Evolutionary conservation across 2,329 filamentous ascomycete genomes (phyloP).

Genomic region (Apiospora hydei): DNA sequence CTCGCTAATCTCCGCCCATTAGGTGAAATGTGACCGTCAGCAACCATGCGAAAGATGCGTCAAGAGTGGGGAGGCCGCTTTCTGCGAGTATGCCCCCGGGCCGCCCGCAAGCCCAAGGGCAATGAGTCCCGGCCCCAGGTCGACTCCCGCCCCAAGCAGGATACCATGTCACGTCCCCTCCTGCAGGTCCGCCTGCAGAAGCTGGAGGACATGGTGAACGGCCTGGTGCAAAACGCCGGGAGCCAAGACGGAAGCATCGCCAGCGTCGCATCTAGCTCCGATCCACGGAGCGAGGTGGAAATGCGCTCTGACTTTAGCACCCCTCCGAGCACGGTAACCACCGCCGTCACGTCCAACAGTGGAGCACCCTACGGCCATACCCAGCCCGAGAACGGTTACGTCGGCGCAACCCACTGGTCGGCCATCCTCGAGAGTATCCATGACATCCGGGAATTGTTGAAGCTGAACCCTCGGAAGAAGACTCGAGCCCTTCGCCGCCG

Average conservation of each 20-base stretch:
- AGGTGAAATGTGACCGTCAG: slow-evolving; percentile 49
- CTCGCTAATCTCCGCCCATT: slow-evolving; percentile 23
- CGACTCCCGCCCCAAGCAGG: slow-evolving; percentile 37
- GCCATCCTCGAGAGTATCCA: slow-evolving; percentile 47
- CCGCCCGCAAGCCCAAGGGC: slow-evolving; percentile 41
- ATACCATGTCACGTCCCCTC: slow-evolving; percentile 41
- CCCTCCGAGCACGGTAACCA: slow-evolving; percentile 33
- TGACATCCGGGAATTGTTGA: slow-evolving; percentile 44
- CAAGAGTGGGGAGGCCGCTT: slow-evolving; percentile 45
- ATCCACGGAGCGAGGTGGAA: slow-evolving; percentile 38
- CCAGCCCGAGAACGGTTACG: slow-evolving; percentile 40
- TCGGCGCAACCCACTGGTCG: slow-evolving; percentile 45
- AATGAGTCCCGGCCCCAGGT: slow-evolving; percentile 41
- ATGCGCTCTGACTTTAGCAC: slow-evolving; percentile 41
- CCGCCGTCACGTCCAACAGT: slow-evolving; percentile 26
- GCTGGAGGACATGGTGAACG: slow-evolving; percentile 46
- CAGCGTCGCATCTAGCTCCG: slow-evolving; percentile 35
- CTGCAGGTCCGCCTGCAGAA: slow-evolving; percentile 46
- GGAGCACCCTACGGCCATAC: slow-evolving; percentile 30
- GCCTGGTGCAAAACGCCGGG: slow-evolving; percentile 36
- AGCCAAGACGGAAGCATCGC: slow-evolving; percentile 18
- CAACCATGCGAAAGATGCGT: slow-evolving; percentile 49
- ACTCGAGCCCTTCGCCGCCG: slow-evolving; percentile 38
- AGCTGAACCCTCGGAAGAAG: slow-evolving; percentile 35
- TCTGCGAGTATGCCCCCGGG: slow-evolving; percentile 47